Base-by-base conservation (phyloP, 2,329 filamentous ascomycete genomes). In the Falciphora oryzae region DNA sequence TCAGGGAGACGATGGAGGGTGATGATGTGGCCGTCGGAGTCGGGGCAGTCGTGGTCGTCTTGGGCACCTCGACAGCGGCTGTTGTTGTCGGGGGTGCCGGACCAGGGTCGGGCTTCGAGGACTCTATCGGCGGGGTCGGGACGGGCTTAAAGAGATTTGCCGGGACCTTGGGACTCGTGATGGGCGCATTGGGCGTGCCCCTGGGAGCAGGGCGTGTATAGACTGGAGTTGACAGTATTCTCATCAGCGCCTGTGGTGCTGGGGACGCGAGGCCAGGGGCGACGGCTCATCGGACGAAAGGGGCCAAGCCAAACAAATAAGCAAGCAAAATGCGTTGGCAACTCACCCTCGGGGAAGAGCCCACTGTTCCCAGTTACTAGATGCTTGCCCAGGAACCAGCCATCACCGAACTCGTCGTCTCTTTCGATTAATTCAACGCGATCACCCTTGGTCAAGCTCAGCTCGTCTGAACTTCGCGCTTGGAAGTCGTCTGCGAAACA, bases 401-500 rank as follows among this genome's bases (percentile, higher is more conserved):
- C 91, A 76, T 96, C 91, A 67, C 90, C 90, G 75, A 95, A 96
- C 74, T 95, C 91, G 75, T 95, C 91, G 74, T 95, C 91, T 71
- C 91, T 85, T 78, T 95, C 91, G 68, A 94, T 86, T 67, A 96
- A 79, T 78, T 94, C 89, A 67, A 96, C 89, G 68, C 90, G 87
- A 72, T 95, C 91, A 70, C 91, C 93, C 73, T 96, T 96, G 64
- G 86, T 82, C 69, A 99, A 83, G 70, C 87, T 96, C 73, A 99
- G 83, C 81, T 99, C 95, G 78, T 99, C 95, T 65, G 91, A 90
- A 76, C 93, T 96, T 70, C 95, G 88, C 65, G 94, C 93, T 70
- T 88, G 82, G 76, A 99, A 98, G 78, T 97, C 93, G 78, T 99
- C 92, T 96, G 68, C 61, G 64, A 27, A 63, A 22, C 28, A n/a